A percentile compares a stretch with the other conserved stretches of the same genome.
Conservation (phyloP, 202 grass and related monocot genomes). For the Cymbopogon flexuosus region DNA sequence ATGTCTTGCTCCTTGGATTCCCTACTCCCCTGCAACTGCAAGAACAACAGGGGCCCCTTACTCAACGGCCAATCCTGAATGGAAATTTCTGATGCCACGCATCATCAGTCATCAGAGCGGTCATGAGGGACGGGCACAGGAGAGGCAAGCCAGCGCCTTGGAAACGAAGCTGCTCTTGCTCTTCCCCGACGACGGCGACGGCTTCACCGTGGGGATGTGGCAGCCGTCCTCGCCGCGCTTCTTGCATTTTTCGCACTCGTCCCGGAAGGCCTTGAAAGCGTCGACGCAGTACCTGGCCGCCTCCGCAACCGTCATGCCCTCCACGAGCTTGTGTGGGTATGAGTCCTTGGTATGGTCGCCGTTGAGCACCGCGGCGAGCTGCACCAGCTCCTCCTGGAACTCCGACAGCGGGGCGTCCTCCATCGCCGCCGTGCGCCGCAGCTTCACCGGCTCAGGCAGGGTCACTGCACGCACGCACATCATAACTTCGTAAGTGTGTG, state of each 20-base stretch:
- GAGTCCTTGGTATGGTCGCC: slow-evolving; percentile 55
- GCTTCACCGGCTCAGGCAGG: slow-evolving; percentile 13
- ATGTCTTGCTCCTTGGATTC: not conserved
- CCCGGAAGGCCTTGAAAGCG: slow-evolving; percentile 50
- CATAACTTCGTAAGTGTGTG: too few species aligned
- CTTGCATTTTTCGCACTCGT: slow-evolving; percentile 59
- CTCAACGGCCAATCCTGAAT: not conserved
- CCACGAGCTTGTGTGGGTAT: slow-evolving; percentile 63
- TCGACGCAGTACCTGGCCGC: slow-evolving; percentile 55
- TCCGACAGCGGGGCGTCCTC: slow-evolving; percentile 48
- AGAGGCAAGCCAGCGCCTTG: slow-evolving; percentile 55
- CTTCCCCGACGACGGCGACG: not conserved
- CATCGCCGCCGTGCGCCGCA: slow-evolving; percentile 26
- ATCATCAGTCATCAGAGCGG: not conserved
- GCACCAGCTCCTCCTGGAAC: slow-evolving; percentile 74
- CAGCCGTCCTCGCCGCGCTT: slow-evolving; percentile 49
- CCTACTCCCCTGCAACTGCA: not conserved
- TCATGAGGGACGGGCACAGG: slow-evolving; percentile 1
- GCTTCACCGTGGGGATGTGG: slow-evolving; percentile 47
- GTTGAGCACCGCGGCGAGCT: slow-evolving; percentile 69
- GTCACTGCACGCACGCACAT: not conserved
- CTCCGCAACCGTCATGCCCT: slow-evolving; percentile 68
- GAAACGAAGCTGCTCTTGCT: not conserved
- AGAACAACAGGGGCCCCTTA: not conserved
- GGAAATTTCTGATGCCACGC: not conserved